These are phyloP conservation scores for Pleurostoma richardsiae DNA, from an alignment of 2,329 filamentous ascomycete species.

Conservation along the genomic window DNA sequence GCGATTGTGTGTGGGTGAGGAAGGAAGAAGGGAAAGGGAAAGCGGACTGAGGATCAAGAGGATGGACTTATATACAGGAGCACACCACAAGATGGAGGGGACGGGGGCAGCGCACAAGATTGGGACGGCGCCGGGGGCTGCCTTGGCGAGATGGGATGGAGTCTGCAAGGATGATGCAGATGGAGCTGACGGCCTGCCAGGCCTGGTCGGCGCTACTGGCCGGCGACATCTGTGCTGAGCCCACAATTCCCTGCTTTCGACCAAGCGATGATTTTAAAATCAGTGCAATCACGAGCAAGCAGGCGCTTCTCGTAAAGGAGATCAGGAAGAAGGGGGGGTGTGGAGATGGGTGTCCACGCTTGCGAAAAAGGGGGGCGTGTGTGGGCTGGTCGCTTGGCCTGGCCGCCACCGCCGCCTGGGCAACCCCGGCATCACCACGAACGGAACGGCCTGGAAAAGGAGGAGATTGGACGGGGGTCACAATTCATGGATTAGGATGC, in stretches of 20 bases:
- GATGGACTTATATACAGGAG: constrained; percentile 44
- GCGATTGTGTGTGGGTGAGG: constrained; percentile 46
- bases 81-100: not conserved
- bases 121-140: not conserved
- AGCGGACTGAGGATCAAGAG: constrained; percentile 28
- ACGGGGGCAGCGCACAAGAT: not conserved
- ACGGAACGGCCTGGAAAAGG: not conserved
- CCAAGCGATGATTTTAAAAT: not conserved
- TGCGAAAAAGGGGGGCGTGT: not conserved
- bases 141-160: not conserved
- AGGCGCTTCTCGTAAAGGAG: not conserved
- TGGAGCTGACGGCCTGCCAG: not conserved
- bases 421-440: not conserved
- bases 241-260: not conserved
- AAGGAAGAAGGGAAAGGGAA: constrained; percentile 26
- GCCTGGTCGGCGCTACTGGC: not conserved
- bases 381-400: not conserved
- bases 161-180: not conserved
- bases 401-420: not conserved
- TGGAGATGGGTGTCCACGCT: not conserved
- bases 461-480: not conserved
- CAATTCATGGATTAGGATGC: no score
- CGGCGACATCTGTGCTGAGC: not conserved
- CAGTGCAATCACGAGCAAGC: not conserved
- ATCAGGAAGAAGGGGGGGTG: not conserved